Conservation (phyloP, 2,329 filamentous ascomycete species). For the Ascochyta rabiei region DNA sequence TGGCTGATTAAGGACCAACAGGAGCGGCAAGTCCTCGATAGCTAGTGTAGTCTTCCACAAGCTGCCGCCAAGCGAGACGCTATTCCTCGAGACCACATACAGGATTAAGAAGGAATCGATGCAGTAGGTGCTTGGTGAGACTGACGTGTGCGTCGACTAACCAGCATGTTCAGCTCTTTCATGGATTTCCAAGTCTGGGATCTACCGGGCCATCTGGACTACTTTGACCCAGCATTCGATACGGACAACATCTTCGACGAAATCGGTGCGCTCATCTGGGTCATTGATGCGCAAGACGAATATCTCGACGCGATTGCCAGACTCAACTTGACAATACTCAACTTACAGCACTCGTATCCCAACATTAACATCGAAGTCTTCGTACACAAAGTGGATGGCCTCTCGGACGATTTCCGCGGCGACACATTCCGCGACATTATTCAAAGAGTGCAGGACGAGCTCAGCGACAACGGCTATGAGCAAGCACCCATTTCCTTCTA, state of each 20-base stretch:
- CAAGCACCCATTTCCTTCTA: conserved; percentile 95
- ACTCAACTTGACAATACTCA: conserved; percentile 86
- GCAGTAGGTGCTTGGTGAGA: conserved; percentile 67
- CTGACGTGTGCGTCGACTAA: conserved; percentile 3
- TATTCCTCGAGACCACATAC: conserved; percentile 94
- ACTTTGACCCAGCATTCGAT: conserved; percentile 87
- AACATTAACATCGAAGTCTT: conserved; percentile 98
- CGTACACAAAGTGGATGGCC: conserved; percentile 98
- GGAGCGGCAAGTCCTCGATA: conserved; percentile 97
- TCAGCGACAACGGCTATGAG: conserved; percentile 90
- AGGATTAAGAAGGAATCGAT: conserved; percentile 94
- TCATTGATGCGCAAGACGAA: conserved; percentile 97
- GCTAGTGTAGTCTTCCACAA: conserved; percentile 99
- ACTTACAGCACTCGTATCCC: conserved; percentile 85
- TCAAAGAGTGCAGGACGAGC: conserved; percentile 93
- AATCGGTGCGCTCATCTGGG: conserved; percentile 94
- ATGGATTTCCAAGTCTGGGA: conserved; percentile 99
- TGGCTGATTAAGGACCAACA: conserved; percentile 50
- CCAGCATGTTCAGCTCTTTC: conserved; percentile 71
- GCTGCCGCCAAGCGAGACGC: conserved; percentile 90
- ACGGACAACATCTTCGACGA: conserved; percentile 93
- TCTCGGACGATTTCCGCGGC: conserved; percentile 94
- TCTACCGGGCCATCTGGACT: conserved; percentile 93
- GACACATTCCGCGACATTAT: conserved; percentile 97
- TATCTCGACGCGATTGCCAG: conserved; percentile 90